Evolutionary conservation across 306 rosid genomes (phyloP).

Genomic region (Prunus armeniaca): DNA sequence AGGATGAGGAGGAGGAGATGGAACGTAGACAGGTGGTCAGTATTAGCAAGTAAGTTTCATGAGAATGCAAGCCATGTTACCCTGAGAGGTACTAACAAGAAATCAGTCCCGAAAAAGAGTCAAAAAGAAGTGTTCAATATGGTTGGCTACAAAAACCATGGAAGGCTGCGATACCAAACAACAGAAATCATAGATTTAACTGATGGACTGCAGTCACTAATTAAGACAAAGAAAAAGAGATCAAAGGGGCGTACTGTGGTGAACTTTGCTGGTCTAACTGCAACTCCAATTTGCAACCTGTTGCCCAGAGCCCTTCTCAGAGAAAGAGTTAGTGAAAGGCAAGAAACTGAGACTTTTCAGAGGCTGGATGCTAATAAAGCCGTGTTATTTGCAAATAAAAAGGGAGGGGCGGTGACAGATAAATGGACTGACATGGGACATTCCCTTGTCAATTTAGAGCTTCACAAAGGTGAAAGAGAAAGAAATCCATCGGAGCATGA

Average conservation of each 20-base stretch:
- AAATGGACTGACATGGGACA: background rate
- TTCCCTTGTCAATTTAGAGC: background rate
- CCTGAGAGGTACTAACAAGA: background rate
- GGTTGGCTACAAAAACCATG: background rate
- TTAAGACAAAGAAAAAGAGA: conserved; percentile 3
- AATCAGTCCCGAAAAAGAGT: background rate
- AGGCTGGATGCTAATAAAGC: background rate
- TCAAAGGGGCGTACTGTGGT: conserved; percentile 4
- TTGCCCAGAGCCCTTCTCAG: background rate
- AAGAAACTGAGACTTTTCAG: background rate
- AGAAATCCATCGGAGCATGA: background rate
- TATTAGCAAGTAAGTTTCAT: background rate
- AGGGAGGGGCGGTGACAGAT: background rate
- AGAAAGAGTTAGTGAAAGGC: background rate
- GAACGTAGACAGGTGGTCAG: background rate
- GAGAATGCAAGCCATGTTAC: background rate
- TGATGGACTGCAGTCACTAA: background rate
- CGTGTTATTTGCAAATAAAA: background rate
- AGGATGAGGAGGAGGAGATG: background rate
- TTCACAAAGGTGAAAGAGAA: background rate
- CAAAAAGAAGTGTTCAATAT: background rate
- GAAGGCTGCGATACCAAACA: background rate
- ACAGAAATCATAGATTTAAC: background rate
- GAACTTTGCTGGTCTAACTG: background rate
- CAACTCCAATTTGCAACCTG: background rate